Conservation (phyloP, 345 rosid species). For the Barbarea vulgaris region DNA sequence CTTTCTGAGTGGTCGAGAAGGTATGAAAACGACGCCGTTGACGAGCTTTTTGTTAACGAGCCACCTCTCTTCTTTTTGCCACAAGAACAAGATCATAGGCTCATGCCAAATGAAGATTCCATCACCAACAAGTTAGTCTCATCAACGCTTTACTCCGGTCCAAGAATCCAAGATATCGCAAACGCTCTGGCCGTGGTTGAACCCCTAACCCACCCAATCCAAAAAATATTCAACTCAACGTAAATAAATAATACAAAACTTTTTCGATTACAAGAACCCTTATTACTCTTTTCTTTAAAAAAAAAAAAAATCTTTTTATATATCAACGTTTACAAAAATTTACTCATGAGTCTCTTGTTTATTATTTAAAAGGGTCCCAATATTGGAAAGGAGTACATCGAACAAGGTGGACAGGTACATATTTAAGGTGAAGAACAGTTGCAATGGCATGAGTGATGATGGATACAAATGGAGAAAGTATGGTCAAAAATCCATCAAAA, state of each 20-base stretch:
- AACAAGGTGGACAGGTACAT: slow-evolving; percentile 70
- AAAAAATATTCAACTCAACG: slow-evolving; percentile 11
- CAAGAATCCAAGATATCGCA: slow-evolving; percentile 58
- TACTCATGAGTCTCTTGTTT: slow-evolving; percentile 23
- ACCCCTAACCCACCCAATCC: background rate
- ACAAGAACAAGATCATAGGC: slow-evolving; percentile 25
- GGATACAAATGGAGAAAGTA: slow-evolving; percentile 99
- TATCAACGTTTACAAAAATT: slow-evolving; percentile 17
- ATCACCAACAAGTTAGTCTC: slow-evolving; percentile 42
- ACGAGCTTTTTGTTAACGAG: slow-evolving; percentile 56
- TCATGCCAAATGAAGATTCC: slow-evolving; percentile 34
- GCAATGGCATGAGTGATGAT: slow-evolving; percentile 67
- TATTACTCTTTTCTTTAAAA: background rate
- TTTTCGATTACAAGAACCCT: background rate
- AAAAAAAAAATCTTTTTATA: too few species aligned
- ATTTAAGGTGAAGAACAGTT: slow-evolving; percentile 59
- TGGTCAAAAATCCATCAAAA: slow-evolving; percentile 89
- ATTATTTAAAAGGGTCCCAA: slow-evolving; percentile 6
- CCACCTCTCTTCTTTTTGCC: slow-evolving; percentile 52
- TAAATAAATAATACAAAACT: background rate
- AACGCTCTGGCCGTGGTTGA: slow-evolving; percentile 44
- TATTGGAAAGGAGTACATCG: slow-evolving; percentile 20
- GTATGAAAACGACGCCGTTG: slow-evolving; percentile 45
- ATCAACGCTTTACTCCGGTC: slow-evolving; percentile 57
- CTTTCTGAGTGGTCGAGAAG: slow-evolving; percentile 32